These are phyloP conservation scores for Prunus padus DNA, from an alignment of 306 rosid species.

Conservation along the genomic window DNA sequence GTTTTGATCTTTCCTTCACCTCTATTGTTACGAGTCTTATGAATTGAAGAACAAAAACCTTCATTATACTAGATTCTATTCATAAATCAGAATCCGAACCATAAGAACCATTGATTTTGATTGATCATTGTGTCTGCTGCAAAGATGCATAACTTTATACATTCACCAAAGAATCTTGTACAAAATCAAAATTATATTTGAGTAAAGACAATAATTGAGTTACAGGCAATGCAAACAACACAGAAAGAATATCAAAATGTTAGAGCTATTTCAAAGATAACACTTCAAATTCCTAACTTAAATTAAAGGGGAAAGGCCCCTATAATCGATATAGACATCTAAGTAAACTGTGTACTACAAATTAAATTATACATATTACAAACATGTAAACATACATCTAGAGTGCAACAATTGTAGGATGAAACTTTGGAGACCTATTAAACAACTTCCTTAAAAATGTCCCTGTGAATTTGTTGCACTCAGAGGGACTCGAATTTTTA, in stretches of 20 bases:
- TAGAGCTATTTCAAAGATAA: neutral
- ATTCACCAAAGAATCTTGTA: neutral
- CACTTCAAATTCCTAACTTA: slow-evolving; percentile 1
- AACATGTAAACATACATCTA: slow-evolving; percentile 26
- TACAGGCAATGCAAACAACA: slow-evolving; percentile 14
- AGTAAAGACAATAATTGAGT: neutral
- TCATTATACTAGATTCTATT: neutral
- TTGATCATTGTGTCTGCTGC: neutral
- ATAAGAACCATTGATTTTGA: neutral
- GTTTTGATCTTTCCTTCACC: too few species aligned
- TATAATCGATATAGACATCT: slow-evolving; percentile 27
- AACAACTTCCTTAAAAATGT: slow-evolving; percentile 50
- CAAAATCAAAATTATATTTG: neutral
- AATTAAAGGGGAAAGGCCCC: neutral
- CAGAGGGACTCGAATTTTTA: slow-evolving; percentile 52
- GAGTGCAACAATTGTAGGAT: slow-evolving; percentile 46
- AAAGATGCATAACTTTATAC: neutral
- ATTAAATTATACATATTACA: slow-evolving; percentile 16
- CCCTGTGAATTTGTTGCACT: slow-evolving; percentile 48
- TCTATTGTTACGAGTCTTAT: too few species aligned
- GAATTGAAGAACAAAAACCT: too few species aligned
- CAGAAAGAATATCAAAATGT: neutral
- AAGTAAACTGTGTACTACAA: slow-evolving; percentile 20
- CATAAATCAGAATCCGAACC: too few species aligned
- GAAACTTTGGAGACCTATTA: slow-evolving; percentile 33